These are phyloP conservation scores for Phytopythium oedochilum DNA, from an alignment of 352 stramenopile species.

Conservation along the genomic window DNA sequence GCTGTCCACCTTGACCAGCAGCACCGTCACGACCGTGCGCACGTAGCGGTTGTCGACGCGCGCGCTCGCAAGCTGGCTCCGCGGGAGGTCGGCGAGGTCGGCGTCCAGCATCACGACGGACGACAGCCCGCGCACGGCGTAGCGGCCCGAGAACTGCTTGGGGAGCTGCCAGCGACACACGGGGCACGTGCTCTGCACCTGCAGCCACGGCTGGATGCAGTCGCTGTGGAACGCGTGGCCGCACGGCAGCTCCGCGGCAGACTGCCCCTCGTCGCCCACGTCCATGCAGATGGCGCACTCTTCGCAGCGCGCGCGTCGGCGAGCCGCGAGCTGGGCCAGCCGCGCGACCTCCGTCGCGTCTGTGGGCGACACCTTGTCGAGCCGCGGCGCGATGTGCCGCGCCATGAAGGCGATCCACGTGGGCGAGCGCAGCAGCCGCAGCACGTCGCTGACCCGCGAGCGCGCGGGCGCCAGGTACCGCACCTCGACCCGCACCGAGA, in stretches of 20 bases:
- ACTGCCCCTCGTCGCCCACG: conserved; percentile 46
- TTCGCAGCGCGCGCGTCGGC: conserved; percentile 8
- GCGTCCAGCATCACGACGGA: conserved; percentile 35
- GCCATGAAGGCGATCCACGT: conserved; percentile 64
- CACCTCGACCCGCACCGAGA: conserved; percentile 48
- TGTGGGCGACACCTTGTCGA: conserved; percentile 47
- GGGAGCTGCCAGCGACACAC: conserved; percentile 89
- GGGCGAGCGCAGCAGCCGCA: conserved; percentile 49
- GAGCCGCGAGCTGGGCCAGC: conserved; percentile 16
- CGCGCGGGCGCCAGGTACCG: conserved; percentile 48
- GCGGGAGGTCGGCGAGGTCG: conserved; percentile 14
- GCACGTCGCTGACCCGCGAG: conserved; percentile 37
- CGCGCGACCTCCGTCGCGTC: conserved; percentile 27
- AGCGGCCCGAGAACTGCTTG: conserved; percentile 52
- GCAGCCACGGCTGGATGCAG: conserved; percentile 88
- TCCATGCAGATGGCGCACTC: conserved; percentile 88
- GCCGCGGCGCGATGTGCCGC: conserved; percentile 41
- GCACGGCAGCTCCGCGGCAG: conserved; percentile 66
- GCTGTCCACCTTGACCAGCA: conserved; percentile 31
- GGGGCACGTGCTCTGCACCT: conserved; percentile 86
- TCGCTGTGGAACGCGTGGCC: conserved; percentile 88
- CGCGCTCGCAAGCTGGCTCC: conserved; percentile 14
- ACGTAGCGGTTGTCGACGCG: conserved; percentile 34
- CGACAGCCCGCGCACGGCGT: conserved; percentile 34
- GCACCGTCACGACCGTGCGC: conserved; percentile 34